Conservation (phyloP, 148 eudicot species). For the Heliosperma pusillum region DNA sequence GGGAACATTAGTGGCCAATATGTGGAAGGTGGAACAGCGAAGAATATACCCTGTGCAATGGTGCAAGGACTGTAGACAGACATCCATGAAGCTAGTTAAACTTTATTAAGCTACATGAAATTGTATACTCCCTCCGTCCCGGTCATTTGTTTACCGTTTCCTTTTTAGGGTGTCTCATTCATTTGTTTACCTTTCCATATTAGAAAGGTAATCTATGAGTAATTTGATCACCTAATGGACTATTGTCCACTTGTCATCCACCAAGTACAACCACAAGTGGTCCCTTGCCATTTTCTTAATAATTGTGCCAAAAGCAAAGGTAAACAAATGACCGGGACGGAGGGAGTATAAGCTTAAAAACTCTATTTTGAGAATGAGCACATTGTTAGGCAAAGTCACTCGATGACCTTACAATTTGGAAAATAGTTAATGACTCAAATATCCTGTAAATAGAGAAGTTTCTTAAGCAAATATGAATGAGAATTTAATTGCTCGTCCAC, state of each 20-base stretch:
- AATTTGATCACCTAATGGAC: too few relatives aligned
- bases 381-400: neutral
- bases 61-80: neutral
- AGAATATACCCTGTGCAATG: neutral
- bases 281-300: too few relatives aligned
- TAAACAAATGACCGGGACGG: too few relatives aligned
- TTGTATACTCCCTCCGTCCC: too few relatives aligned
- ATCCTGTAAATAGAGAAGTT: neutral
- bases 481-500: neutral
- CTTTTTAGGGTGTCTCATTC: too few relatives aligned
- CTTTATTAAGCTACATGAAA: neutral
- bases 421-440: neutral
- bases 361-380: neutral
- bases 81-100: constrained; percentile 1
- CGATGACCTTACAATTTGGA: neutral
- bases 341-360: constrained; percentile 1
- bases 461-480: neutral
- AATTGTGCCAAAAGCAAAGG: too few relatives aligned
- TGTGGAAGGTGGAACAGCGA: neutral
- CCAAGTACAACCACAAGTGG: too few relatives aligned
- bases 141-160: too few relatives aligned
- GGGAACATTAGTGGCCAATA: neutral
- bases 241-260: too few relatives aligned
- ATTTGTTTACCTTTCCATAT: too few relatives aligned
- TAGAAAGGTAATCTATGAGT: too few relatives aligned